These are phyloP conservation scores for Jacaranda copaia DNA, from an alignment of 257 asterid species.

Conservation along the genomic window DNA sequence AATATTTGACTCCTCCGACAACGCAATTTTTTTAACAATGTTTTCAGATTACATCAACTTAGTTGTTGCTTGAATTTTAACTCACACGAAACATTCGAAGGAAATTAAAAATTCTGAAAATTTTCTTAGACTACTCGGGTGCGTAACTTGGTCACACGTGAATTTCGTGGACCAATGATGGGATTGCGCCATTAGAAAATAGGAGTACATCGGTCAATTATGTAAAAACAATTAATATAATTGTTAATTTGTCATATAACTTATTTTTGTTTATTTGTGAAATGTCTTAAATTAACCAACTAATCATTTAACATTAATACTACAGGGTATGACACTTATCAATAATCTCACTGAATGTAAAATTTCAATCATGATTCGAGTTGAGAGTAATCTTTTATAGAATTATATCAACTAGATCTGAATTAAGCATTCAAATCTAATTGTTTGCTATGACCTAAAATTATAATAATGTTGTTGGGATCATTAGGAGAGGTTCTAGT, in stretches of 20 bases:
- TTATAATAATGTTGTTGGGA: no score
- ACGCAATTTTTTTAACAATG: background rate
- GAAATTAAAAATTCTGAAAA: background rate
- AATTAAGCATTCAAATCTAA: no score
- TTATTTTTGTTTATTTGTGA: background rate
- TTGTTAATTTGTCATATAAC: background rate
- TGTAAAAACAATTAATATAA: no score
- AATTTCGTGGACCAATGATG: no score
- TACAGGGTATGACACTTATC: background rate
- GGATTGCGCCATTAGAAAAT: background rate
- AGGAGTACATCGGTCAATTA: no score
- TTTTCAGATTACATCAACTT: constrained; percentile 22
- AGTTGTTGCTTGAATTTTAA: background rate
- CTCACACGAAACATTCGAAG: background rate
- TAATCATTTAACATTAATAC: no score
- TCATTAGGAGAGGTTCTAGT: no score
- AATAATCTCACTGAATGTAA: background rate
- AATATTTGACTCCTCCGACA: constrained; percentile 19
- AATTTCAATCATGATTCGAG: no score
- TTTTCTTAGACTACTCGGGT: background rate
- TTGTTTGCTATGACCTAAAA: no score
- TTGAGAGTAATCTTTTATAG: no score
- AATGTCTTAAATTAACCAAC: background rate
- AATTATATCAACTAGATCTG: no score
- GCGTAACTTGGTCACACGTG: background rate